Percentiles rank a stretch among this genome's conserved stretches.
Evolutionary conservation across 2,329 filamentous ascomycete species (phyloP).

Genomic region (Colletotrichum plurivorum): DNA sequence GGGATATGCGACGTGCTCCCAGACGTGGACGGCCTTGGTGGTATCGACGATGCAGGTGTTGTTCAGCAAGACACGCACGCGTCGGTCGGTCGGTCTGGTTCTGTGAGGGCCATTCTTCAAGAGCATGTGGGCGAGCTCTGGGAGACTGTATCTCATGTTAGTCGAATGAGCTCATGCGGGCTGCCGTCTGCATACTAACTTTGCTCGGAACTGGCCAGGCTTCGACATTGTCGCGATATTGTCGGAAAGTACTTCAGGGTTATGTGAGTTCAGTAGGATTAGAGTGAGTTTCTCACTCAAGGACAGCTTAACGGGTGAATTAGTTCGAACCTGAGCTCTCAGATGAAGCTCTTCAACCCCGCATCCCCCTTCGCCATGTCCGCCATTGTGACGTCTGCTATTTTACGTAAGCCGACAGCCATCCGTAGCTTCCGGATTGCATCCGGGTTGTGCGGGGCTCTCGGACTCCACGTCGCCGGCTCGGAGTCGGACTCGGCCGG

Average conservation of each 20-base stretch:
- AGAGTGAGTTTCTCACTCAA: neutral
- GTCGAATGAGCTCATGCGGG: neutral
- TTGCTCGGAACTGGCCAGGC: slow-evolving; percentile 36
- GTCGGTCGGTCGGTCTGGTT: slow-evolving; percentile 44
- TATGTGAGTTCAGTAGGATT: neutral
- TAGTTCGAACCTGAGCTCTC: neutral
- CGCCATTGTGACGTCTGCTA: slow-evolving; percentile 14
- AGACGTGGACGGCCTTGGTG: slow-evolving; percentile 53
- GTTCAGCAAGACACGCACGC: slow-evolving; percentile 52
- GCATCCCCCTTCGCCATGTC: slow-evolving; percentile 1
- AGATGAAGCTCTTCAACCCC: slow-evolving; percentile 10
- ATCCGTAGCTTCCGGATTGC: neutral
- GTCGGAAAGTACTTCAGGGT: neutral
- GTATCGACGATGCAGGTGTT: slow-evolving; percentile 54
- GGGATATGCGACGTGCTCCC: slow-evolving; percentile 65
- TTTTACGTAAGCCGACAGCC: slow-evolving; percentile 29
- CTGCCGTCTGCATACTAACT: slow-evolving; percentile 20
- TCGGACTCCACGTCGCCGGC: neutral
- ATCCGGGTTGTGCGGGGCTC: neutral
- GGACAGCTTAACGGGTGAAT: neutral
- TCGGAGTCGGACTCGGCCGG: neutral
- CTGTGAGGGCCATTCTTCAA: slow-evolving; percentile 46
- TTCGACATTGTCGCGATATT: slow-evolving; percentile 33
- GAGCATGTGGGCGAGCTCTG: slow-evolving; percentile 46
- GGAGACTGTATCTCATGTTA: slow-evolving; percentile 42